Conservation (phyloP, 2,329 filamentous ascomycete genomes). For the Byssothecium circinans region DNA sequence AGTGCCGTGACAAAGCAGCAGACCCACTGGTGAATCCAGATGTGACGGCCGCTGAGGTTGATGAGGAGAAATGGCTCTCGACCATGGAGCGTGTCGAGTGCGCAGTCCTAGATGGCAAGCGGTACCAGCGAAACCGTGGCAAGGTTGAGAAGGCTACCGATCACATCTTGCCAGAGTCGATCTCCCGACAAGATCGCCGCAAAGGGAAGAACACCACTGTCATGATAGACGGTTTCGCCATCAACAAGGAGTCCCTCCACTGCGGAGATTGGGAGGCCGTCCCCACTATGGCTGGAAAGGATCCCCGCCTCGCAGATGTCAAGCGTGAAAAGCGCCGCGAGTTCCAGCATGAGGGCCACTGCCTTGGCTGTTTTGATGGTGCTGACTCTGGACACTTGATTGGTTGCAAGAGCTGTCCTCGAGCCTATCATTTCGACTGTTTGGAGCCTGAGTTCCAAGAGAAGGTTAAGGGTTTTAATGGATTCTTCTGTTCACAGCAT, state of each 20-base stretch:
- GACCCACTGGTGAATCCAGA: conserved; percentile 42
- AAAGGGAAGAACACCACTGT: conserved; percentile 61
- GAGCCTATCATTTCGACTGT: conserved; percentile 57
- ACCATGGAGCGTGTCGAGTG: conserved; percentile 60
- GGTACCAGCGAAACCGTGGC: conserved; percentile 47
- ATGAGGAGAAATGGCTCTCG: conserved; percentile 60
- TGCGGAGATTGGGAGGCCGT: conserved; percentile 61
- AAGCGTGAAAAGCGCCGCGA: conserved; percentile 53
- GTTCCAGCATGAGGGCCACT: conserved; percentile 54
- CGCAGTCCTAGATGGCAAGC: conserved; percentile 60
- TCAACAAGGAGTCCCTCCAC: conserved; percentile 58
- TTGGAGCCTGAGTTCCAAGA: conserved; percentile 46
- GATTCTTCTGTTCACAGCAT: conserved; percentile 61
- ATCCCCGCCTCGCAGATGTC: conserved; percentile 54
- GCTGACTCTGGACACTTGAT: conserved; percentile 51
- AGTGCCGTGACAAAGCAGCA: conserved; percentile 56
- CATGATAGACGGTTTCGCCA: conserved; percentile 57
- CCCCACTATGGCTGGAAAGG: conserved; percentile 59
- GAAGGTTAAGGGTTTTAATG: conserved; percentile 47
- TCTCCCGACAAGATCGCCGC: conserved; percentile 53
- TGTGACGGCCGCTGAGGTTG: conserved; percentile 45
- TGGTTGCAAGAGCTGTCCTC: conserved; percentile 56
- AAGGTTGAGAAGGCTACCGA: conserved; percentile 29
- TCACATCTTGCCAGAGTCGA: conserved; percentile 43
- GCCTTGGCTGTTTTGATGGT: conserved; percentile 52